Evolutionary conservation across 192 early-diverging fungal species (phyloP).

Genomic region (Coemansia sp.): DNA sequence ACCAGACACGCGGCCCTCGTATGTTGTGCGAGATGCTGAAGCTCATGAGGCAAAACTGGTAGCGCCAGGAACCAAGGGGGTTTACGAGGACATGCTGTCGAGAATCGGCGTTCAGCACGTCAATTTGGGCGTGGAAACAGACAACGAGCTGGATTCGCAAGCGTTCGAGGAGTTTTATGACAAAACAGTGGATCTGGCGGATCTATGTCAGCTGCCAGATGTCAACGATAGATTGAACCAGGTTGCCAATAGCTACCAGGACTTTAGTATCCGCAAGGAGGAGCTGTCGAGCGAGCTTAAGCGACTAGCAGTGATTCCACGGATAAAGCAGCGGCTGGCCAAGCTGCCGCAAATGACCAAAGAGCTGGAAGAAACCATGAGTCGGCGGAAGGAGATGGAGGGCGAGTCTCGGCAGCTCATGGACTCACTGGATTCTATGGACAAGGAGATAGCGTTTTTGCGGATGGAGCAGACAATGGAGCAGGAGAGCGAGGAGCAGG

Average conservation of each 20-base stretch:
- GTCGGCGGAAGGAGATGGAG: conserved; percentile 31
- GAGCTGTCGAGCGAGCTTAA: conserved; percentile 44
- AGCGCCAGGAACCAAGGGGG: conserved; percentile 50
- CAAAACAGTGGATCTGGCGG: conserved; percentile 50
- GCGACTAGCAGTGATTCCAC: conserved; percentile 36
- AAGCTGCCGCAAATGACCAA: conserved; percentile 39
- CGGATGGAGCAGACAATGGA: conserved; percentile 48
- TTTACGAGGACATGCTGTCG: conserved; percentile 53
- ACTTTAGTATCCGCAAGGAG: conserved; percentile 37
- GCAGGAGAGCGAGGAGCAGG: conserved; percentile 50
- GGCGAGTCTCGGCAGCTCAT: conserved; percentile 22
- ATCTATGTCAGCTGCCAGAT: conserved; percentile 48
- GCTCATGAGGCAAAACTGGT: conserved; percentile 51
- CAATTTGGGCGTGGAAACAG: conserved; percentile 34
- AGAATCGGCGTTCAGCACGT: conserved; percentile 51
- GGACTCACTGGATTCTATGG: conserved; percentile 30
- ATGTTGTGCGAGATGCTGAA: conserved; percentile 40
- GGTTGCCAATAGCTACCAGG: conserved; percentile 51
- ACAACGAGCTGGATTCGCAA: conserved; percentile 42
- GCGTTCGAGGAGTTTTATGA: conserved; percentile 54
- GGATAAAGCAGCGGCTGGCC: conserved; percentile 36
- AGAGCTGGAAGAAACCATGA: conserved; percentile 28
- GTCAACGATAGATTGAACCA: conserved; percentile 53
- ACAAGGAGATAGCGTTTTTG: conserved; percentile 44
- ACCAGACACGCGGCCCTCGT: conserved; percentile 34